Base-by-base conservation (phyloP, 768 basidiomycete species). In the Termitomyces sp. region DNA sequence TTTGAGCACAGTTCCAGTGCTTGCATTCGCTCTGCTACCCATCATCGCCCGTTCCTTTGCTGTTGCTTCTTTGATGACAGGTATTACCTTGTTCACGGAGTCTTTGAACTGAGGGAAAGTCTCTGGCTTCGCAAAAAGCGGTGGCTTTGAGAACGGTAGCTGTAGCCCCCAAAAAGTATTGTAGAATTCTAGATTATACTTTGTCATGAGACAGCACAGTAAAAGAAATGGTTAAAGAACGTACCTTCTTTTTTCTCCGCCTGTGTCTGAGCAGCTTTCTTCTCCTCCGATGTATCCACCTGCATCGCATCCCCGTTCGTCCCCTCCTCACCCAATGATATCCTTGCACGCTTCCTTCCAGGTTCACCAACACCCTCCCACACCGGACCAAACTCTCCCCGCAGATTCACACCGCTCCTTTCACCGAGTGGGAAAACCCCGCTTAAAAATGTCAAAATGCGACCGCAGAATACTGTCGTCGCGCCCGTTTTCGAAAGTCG, bases 111-210 rank as follows among this genome's bases (percentile, higher is more conserved):
- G 73, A 0, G 75, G 68, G 62, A 94, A 83, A 0, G 81, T 76
- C 31, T 74, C 73, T 12, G 81, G 75, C 16, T 73, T 72, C 12
- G 82, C 77, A 65, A 95, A 94, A 10, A 84, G 62, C 0, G 85
- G 78, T 2, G 94, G 94, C 60, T 86, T 83, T 31, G 91, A 92
- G 72, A 96, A 95, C 5, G 84, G 85, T 4, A 87, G 75, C 65
- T 97, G 94, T 8, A 96, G 75, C 0, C 88, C 88, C 94, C 94
- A 96, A 75, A 96, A 95, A 0, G 83, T 90, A 58, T 85, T 81
- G 73, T 93, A 94, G 67, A 94, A 89, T 26, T 89, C 91, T 86
- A 51, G 54, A 16, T 8, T 26, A 7, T 24, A 39, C 31, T 20
- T n/a, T 15, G 7, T 29, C 15, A 28, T 10, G 26, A 59, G 63